Conservation (phyloP, 2,329 filamentous ascomycete species). For the Talaromyces pinophilus region DNA sequence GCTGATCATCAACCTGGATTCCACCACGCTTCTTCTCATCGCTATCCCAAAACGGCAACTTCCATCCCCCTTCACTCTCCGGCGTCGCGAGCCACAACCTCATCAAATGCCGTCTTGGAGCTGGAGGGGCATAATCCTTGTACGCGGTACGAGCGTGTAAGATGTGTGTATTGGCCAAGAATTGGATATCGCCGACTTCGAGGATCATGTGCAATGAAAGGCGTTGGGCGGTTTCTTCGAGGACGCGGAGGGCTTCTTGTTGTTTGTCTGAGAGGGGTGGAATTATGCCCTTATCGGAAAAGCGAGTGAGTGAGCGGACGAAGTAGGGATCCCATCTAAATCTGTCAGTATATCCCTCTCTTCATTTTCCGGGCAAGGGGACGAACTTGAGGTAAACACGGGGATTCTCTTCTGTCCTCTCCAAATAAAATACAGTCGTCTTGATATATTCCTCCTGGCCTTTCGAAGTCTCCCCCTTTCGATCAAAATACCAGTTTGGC, state of each 20-base stretch:
- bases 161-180: conserved; percentile 76
- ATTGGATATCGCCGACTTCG: conserved; percentile 85
- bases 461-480: conserved; percentile 76
- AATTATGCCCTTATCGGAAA: conserved; percentile 71
- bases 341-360: conserved; percentile 14
- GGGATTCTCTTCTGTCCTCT: conserved; percentile 61
- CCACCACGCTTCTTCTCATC: conserved; percentile 84
- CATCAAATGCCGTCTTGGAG: conserved; percentile 75
- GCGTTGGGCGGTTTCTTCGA: conserved; percentile 74
- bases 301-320: conserved; percentile 71
- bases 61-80: conserved; percentile 81
- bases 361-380: not conserved
- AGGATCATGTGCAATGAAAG: conserved; percentile 81
- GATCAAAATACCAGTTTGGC: conserved; percentile 89
- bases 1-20: conserved; percentile 80
- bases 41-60: conserved; percentile 76
- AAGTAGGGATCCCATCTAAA: conserved; percentile 80
- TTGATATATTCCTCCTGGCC: conserved; percentile 75
- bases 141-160: conserved; percentile 82
- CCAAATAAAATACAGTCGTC: conserved; percentile 73
- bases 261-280: conserved; percentile 71
- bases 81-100: conserved; percentile 82
- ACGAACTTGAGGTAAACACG: conserved; percentile 71
- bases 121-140: conserved; percentile 67
- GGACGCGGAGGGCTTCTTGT: conserved; percentile 64